These are phyloP conservation scores for Microsporum audouinii DNA, from an alignment of 2,329 filamentous ascomycete genomes.

Conservation along the genomic window DNA sequence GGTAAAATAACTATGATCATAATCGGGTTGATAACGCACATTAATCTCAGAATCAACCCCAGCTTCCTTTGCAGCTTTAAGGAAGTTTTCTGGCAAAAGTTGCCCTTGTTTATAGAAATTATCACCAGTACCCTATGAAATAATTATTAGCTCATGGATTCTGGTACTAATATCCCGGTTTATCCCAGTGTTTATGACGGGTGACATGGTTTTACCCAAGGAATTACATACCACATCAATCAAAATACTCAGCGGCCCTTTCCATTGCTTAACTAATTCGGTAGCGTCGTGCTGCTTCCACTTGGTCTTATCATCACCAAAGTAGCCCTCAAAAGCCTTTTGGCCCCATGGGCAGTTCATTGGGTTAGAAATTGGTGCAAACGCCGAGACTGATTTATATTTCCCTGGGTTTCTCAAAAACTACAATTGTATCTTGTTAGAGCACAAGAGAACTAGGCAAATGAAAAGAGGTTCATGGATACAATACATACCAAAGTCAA, in stretches of 20 bases:
- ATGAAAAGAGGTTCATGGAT: not conserved
- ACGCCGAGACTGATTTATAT: slow-evolving; percentile 82
- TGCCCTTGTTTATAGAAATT: slow-evolving; percentile 95
- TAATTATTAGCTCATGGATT: not conserved
- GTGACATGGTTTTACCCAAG: not conserved
- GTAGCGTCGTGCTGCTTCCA: slow-evolving; percentile 91
- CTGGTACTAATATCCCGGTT: not conserved
- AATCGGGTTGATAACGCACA: slow-evolving; percentile 75
- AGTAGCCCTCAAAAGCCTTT: slow-evolving; percentile 88
- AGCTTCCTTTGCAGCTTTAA: slow-evolving; percentile 62
- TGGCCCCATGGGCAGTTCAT: slow-evolving; percentile 80
- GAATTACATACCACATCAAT: slow-evolving; percentile 65
- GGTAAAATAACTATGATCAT: slow-evolving; percentile 97
- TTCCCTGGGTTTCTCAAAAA: slow-evolving; percentile 83
- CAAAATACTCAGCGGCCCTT: slow-evolving; percentile 60
- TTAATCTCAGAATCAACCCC: slow-evolving; percentile 60
- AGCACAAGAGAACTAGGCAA: not conserved
- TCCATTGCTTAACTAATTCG: slow-evolving; percentile 69
- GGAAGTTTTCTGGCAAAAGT: slow-evolving; percentile 85
- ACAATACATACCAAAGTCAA: slow-evolving; percentile 54
- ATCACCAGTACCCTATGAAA: slow-evolving; percentile 66
- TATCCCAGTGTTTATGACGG: not conserved
- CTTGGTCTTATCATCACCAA: slow-evolving; percentile 57
- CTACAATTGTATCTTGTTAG: slow-evolving; percentile 22
- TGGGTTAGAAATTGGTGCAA: slow-evolving; percentile 83